Percentiles rank a stretch among this genome's conserved stretches.
phyloP scores from a whole-genome alignment of 345 rosid species.

The Arabidopsis suecica region DNA sequence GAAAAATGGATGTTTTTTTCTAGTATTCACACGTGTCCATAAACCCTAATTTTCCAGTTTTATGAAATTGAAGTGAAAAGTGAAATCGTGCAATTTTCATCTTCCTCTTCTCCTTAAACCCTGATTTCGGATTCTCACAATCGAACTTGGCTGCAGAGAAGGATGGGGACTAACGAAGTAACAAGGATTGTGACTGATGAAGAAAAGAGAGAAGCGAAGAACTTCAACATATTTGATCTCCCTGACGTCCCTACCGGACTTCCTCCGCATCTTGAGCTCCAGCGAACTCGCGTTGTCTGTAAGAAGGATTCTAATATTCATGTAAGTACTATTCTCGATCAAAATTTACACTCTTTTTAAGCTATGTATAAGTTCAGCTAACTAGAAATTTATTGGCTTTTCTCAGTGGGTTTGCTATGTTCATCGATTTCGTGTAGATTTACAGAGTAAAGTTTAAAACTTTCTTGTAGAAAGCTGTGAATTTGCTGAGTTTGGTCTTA shows the following conservation, averaged over 20 bases:
- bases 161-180: too few relatives aligned
- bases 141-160: too few relatives aligned
- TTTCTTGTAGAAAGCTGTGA: not conserved
- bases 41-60: too few relatives aligned
- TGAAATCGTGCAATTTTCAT: too few relatives aligned
- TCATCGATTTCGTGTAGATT: not conserved
- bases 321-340: conserved; percentile 44
- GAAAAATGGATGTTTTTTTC: too few relatives aligned
- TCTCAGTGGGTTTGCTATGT: not conserved
- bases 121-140: too few relatives aligned
- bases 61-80: too few relatives aligned
- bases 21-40: too few relatives aligned
- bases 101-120: too few relatives aligned
- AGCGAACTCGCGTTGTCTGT: conserved; percentile 74
- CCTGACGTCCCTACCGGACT: conserved; percentile 75
- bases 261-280: conserved; percentile 76
- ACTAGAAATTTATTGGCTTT: not conserved
- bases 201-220: conserved; percentile 24
- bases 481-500: not conserved
- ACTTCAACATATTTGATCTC: conserved; percentile 54
- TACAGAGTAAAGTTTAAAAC: not conserved
- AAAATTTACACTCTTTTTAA: not conserved
- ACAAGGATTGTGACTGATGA: too few relatives aligned
- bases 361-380: not conserved
- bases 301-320: conserved; percentile 71